Conservation (phyloP, 2,329 filamentous ascomycete species). For the Mycosphaerelloides madeirae region DNA sequence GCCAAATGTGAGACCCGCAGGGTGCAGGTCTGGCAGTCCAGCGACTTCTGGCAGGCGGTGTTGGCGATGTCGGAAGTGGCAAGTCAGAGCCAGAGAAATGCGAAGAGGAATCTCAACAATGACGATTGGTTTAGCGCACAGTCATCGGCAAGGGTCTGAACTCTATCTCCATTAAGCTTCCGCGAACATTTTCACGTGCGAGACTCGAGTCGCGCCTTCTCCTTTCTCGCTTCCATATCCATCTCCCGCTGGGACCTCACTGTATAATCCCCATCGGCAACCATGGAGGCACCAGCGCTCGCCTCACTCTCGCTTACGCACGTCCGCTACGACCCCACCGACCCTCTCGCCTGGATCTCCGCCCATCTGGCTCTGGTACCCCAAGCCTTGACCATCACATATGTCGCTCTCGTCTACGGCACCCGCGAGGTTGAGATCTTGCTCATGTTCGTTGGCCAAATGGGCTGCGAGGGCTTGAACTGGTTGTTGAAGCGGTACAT, state of each 20-base stretch:
- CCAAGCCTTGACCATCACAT: constrained; percentile 84
- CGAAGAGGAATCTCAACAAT: no score
- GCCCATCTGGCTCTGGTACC: constrained; percentile 93
- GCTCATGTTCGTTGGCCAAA: constrained; percentile 86
- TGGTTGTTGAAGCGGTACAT: constrained; percentile 84
- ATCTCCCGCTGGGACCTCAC: not conserved
- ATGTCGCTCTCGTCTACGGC: constrained; percentile 84
- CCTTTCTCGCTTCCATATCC: not conserved
- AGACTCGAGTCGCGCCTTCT: not conserved
- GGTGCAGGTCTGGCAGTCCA: no score
- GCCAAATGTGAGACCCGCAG: not conserved
- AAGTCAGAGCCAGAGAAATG: no score
- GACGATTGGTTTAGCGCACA: no score
- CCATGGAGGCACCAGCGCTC: constrained; percentile 55
- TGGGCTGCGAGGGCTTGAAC: constrained; percentile 87
- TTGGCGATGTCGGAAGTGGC: no score
- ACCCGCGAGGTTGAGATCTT: constrained; percentile 85
- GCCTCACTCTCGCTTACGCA: constrained; percentile 92
- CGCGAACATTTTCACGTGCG: no score
- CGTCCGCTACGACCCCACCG: constrained; percentile 91
- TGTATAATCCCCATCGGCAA: no score
- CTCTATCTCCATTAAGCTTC: no score
- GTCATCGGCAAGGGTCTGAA: no score
- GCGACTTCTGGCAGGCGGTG: no score
- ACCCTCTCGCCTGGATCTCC: constrained; percentile 78